Evolutionary conservation across 78 protist genomes (phyloP).

Genomic region (Tieghemostelium lacteum): DNA sequence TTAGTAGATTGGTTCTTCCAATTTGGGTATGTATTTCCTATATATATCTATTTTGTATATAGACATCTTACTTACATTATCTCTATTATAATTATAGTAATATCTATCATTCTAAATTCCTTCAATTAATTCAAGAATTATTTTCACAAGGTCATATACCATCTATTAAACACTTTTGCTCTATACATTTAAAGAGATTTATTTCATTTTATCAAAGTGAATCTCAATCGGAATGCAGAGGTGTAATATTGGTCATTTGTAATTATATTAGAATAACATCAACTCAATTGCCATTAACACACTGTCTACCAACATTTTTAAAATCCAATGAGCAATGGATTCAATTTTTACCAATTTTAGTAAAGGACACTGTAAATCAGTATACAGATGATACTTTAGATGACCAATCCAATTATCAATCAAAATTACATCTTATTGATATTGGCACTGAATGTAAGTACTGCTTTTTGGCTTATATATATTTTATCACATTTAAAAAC

Average conservation of each 20-base stretch:
- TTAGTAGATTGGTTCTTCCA: conserved; percentile 71
- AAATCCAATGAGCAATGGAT: conserved; percentile 53
- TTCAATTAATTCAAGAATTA: conserved; percentile 30
- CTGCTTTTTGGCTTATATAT: neutral
- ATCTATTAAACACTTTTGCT: conserved; percentile 68
- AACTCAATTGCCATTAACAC: conserved; percentile 2
- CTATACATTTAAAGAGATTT: conserved; percentile 35
- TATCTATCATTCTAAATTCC: conserved; percentile 52
- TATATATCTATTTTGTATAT: neutral
- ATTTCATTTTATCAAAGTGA: conserved; percentile 25
- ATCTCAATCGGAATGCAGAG: conserved; percentile 3
- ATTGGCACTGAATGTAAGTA: conserved; percentile 70
- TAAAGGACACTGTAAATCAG: neutral
- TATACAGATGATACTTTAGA: neutral
- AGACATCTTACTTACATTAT: neutral
- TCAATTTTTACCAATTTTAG: conserved; percentile 9
- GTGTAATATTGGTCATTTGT: conserved; percentile 29
- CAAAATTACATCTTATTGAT: conserved; percentile 1
- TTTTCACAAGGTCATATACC: conserved; percentile 53
- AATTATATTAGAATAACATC: conserved; percentile 40
- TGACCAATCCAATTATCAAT: too few species aligned
- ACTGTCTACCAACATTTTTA: conserved; percentile 38
- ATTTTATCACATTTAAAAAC: neutral
- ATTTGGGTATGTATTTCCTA: conserved; percentile 22
- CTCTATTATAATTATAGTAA: conserved; percentile 4